Evolutionary conservation across 2,329 filamentous ascomycete species (phyloP).

Genomic region (Penicillium nordicum): DNA sequence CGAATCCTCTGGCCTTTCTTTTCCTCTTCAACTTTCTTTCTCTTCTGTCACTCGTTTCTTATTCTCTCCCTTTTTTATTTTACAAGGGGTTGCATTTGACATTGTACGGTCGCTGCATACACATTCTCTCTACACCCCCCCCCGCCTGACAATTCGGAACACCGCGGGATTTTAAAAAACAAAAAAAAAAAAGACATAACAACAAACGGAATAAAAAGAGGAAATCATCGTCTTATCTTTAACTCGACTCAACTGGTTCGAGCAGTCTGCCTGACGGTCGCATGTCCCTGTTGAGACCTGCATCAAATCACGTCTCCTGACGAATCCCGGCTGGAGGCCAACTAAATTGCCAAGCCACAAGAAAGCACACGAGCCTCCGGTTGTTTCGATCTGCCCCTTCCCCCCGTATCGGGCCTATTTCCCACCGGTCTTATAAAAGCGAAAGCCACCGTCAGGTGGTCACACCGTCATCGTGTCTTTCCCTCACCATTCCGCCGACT

Average conservation of each 20-base stretch:
- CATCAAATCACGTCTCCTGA: not conserved
- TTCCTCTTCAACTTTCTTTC: not conserved
- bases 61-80: not conserved
- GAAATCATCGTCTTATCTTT: not conserved
- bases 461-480: constrained; percentile 34
- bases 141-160: not conserved
- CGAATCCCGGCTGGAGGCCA: not conserved
- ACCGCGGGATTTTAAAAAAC: not conserved
- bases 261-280: not conserved
- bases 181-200: not conserved
- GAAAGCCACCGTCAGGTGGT: constrained; percentile 31
- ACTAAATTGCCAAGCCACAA: constrained; percentile 5
- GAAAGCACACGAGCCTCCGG: constrained; percentile 2
- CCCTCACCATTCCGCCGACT: constrained; percentile 23
- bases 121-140: not conserved
- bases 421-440: constrained; percentile 10
- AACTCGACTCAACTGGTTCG: not conserved
- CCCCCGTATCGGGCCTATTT: constrained; percentile 6
- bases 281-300: not conserved
- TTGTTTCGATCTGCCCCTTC: not conserved
- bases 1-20: not conserved
- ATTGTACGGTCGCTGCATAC: constrained; percentile 1
- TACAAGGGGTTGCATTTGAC: not conserved
- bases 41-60: constrained; percentile 1
- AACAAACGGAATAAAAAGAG: not conserved